These are phyloP conservation scores for Begonia masoniana DNA, from an alignment of 306 rosid genomes.

Conservation along the genomic window DNA sequence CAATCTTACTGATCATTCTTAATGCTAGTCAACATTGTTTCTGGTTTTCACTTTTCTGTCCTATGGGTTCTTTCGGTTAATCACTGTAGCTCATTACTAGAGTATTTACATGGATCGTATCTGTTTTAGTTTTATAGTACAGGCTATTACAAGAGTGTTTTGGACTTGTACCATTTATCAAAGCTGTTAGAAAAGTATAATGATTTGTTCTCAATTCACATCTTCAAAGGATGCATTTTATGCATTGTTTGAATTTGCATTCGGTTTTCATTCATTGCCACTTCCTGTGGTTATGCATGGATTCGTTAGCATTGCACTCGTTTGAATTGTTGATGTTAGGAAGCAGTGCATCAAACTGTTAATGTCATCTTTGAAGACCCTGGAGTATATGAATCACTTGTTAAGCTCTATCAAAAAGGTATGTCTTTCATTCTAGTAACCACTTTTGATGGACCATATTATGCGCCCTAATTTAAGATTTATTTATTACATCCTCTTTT, in stretches of 20 bases:
- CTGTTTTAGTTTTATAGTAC: too few species aligned
- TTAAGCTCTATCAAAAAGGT: constrained; percentile 71
- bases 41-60: too few species aligned
- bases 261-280: neutral
- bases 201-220: neutral
- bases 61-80: too few species aligned
- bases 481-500: too few species aligned
- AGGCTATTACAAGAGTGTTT: neutral
- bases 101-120: neutral
- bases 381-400: constrained; percentile 85
- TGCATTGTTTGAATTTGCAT: neutral
- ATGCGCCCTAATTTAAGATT: too few species aligned
- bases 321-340: constrained; percentile 35
- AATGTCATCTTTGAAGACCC: constrained; percentile 97
- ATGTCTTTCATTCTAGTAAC: neutral
- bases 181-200: neutral
- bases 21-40: too few species aligned
- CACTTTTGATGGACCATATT: too few species aligned
- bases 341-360: constrained; percentile 91
- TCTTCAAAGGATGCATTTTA: too few species aligned
- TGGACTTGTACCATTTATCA: neutral
- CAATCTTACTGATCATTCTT: too few species aligned
- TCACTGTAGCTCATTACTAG: too few species aligned
- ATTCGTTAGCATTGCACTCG: too few species aligned
- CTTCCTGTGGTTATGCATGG: too few species aligned